Evolutionary conservation across 495 filamentous ascomycete species (phyloP).

Genomic region (Beverwykella pulmonaria): DNA sequence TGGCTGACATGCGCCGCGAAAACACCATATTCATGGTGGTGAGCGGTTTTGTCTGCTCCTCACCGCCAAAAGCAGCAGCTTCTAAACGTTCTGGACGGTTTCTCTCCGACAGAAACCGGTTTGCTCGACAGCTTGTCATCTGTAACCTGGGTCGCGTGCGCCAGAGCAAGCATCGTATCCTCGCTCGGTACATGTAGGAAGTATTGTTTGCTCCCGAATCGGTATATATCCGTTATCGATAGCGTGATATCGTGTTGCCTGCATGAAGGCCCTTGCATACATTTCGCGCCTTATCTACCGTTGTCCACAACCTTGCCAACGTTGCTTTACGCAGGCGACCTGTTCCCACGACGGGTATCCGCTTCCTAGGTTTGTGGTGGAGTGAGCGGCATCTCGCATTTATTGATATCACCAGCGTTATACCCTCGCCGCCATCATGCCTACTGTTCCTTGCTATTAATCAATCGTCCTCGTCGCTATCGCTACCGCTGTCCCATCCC

Average conservation of each 20-base stretch:
- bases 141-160: background rate
- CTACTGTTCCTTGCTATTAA: background rate
- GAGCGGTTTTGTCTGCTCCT: background rate
- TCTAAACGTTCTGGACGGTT: background rate
- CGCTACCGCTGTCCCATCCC: slow-evolving; percentile 74
- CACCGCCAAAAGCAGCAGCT: background rate
- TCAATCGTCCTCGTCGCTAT: slow-evolving; percentile 72
- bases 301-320: background rate
- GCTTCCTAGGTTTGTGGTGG: background rate
- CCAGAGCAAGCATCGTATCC: background rate
- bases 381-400: slow-evolving; percentile 4
- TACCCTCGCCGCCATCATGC: background rate
- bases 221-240: slow-evolving; percentile 11
- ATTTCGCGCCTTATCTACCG: background rate
- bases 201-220: slow-evolving; percentile 9
- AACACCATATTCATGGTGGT: background rate
- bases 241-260: slow-evolving; percentile 6
- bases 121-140: background rate
- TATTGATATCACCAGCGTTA: slow-evolving; percentile 24
- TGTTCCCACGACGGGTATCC: background rate
- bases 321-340: background rate
- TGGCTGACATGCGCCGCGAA: background rate
- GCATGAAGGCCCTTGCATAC: background rate
- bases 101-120: background rate
- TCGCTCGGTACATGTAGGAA: background rate